These are phyloP conservation scores for Straminergon stramineum DNA, from an alignment of 225 moss, liverwort and hornwort genomes.

Conservation along the genomic window DNA sequence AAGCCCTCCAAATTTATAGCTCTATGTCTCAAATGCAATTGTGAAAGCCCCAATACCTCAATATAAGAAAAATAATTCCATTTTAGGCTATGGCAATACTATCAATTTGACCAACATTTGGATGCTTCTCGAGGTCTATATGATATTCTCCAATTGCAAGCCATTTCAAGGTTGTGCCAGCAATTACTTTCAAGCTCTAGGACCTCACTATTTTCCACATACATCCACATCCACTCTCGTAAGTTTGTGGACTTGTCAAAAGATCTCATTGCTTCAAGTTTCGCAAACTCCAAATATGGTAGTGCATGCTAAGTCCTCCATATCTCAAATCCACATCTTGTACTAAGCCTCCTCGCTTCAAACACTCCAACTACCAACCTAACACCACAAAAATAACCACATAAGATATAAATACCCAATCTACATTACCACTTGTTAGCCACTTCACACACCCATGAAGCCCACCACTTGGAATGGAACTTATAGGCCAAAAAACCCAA, in stretches of 20 bases:
- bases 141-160: too few relatives aligned
- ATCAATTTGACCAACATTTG: too few relatives aligned
- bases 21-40: fast-evolving
- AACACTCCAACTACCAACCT: neutral
- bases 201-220: neutral
- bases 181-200: neutral
- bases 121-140: too few relatives aligned
- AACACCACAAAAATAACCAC: neutral
- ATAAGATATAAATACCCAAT: too few relatives aligned
- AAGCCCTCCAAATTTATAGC: neutral
- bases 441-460: neutral
- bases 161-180: neutral
- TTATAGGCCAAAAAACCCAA: neutral
- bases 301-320: neutral
- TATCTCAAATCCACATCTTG: neutral
- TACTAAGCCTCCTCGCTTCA: neutral
- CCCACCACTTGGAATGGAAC: neutral
- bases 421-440: too few relatives aligned
- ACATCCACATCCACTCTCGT: neutral
- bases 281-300: neutral
- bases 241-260: neutral
- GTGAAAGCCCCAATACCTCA: fast-evolving
- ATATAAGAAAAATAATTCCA: neutral
- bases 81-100: too few relatives aligned
- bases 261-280: neutral